Conservation (phyloP, 2,329 filamentous ascomycete genomes). For the Periconia macrospinosa region DNA sequence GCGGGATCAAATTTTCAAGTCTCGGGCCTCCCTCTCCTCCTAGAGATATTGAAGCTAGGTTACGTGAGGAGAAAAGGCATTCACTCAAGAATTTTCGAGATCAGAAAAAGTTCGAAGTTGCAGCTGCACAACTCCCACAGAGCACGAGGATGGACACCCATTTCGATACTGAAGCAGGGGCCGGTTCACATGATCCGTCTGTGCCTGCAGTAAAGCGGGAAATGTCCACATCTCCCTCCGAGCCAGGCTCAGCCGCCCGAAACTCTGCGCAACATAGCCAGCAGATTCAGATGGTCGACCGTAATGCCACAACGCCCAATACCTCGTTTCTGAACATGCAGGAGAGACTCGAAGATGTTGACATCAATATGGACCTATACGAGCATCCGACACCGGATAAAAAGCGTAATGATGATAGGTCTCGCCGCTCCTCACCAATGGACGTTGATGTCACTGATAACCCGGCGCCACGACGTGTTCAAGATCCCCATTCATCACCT, state of each 20-base stretch:
- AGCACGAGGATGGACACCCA: not conserved
- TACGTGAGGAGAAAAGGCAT: slow-evolving; percentile 15
- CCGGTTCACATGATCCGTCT: not conserved
- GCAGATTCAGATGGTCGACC: no score
- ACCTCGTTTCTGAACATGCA: not conserved
- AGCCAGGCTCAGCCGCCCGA: not conserved
- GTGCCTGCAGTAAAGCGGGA: not conserved
- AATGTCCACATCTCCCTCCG: not conserved
- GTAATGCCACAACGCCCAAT: not conserved
- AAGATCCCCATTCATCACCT: not conserved
- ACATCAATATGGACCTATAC: not conserved
- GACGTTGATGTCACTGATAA: not conserved
- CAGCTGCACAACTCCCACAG: not conserved
- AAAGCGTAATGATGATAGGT: not conserved
- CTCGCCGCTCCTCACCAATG: not conserved
- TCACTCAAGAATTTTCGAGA: slow-evolving; percentile 16
- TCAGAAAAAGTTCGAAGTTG: slow-evolving; percentile 12
- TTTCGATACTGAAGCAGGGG: not conserved
- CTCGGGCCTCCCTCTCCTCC: slow-evolving; percentile 12
- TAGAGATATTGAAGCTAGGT: slow-evolving; percentile 3
- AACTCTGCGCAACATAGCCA: not conserved
- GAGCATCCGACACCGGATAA: not conserved
- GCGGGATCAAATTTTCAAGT: slow-evolving; percentile 23
- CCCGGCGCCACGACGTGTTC: not conserved
- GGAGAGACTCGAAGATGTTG: not conserved